Conservation (phyloP, 2,329 filamentous ascomycete genomes). For the Penicillium italicum region DNA sequence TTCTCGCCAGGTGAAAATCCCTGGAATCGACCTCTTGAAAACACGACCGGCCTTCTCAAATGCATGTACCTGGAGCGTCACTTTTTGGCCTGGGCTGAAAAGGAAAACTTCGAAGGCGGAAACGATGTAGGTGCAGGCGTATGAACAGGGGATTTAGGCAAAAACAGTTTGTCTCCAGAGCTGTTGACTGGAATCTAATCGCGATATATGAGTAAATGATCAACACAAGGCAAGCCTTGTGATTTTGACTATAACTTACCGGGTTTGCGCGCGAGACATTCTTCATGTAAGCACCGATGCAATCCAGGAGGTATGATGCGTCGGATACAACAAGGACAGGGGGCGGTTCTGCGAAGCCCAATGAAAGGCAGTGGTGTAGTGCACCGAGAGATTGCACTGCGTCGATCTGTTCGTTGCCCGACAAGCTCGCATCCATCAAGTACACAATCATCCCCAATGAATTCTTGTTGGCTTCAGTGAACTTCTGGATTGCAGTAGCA, state of each 20-base stretch:
- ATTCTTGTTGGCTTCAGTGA: background rate
- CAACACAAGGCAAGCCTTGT: background rate
- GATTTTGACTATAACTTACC: background rate
- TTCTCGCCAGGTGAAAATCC: background rate
- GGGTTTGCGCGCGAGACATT: background rate
- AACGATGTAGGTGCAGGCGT: background rate
- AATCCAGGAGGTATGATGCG: slow-evolving; percentile 2
- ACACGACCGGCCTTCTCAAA: too few species aligned
- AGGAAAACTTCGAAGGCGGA: background rate
- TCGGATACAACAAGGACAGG: slow-evolving; percentile 2
- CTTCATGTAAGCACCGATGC: slow-evolving; percentile 1
- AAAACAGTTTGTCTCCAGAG: background rate
- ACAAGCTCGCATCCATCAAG: background rate
- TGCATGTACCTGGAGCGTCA: background rate
- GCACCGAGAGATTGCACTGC: slow-evolving; percentile 1
- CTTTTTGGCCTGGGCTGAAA: background rate
- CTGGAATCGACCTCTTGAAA: too few species aligned
- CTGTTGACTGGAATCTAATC: background rate
- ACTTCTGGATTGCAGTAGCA: background rate
- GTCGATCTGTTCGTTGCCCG: background rate
- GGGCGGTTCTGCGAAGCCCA: background rate
- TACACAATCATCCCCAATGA: background rate
- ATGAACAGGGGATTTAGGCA: background rate
- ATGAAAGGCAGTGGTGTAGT: slow-evolving; percentile 1
- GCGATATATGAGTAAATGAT: background rate